phyloP scores from a whole-genome alignment of 2,329 filamentous ascomycete species.

The Ophiostoma pallidulum region DNA sequence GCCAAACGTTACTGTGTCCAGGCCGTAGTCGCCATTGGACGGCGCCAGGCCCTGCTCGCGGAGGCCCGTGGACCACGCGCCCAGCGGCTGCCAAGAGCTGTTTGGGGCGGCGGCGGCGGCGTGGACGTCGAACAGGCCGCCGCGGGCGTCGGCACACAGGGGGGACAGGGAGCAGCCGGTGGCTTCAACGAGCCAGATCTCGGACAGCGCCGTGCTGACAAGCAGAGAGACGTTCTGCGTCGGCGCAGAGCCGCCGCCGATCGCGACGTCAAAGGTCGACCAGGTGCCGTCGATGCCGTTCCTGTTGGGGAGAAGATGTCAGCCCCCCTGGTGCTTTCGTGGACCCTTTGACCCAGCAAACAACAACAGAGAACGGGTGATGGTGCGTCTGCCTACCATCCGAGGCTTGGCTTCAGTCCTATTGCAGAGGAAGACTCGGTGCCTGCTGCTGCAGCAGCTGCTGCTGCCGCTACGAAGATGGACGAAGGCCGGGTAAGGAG shows the following conservation, averaged over 20 bases:
- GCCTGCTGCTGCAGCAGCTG: too few relatives aligned
- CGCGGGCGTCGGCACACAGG: constrained; percentile 47
- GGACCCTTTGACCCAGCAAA: too few relatives aligned
- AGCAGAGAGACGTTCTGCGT: constrained; percentile 40
- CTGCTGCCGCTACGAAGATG: too few relatives aligned
- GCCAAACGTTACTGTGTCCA: constrained; percentile 38
- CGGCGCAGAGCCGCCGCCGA: constrained; percentile 31
- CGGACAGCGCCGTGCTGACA: constrained; percentile 59
- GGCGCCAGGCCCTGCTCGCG: constrained; percentile 40
- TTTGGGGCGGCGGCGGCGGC: constrained; percentile 32
- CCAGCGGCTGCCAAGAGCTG: constrained; percentile 46
- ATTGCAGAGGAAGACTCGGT: too few relatives aligned
- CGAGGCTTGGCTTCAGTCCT: too few relatives aligned
- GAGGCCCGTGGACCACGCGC: constrained; percentile 50
- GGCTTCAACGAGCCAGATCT: constrained; percentile 58
- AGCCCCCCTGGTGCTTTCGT: too few relatives aligned
- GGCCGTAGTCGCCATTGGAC: constrained; percentile 57
- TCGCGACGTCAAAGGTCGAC: constrained; percentile 57
- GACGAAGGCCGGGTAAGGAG: too few relatives aligned
- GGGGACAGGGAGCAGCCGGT: constrained; percentile 57
- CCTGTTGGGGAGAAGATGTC: too few relatives aligned
- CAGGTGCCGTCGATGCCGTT: constrained; percentile 59
- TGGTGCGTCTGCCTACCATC: too few relatives aligned
- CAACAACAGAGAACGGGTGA: too few relatives aligned
- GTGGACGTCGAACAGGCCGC: constrained; percentile 45